Conservation (phyloP, 805 yeast genomes). For the Starmerella tilneyi region DNA sequence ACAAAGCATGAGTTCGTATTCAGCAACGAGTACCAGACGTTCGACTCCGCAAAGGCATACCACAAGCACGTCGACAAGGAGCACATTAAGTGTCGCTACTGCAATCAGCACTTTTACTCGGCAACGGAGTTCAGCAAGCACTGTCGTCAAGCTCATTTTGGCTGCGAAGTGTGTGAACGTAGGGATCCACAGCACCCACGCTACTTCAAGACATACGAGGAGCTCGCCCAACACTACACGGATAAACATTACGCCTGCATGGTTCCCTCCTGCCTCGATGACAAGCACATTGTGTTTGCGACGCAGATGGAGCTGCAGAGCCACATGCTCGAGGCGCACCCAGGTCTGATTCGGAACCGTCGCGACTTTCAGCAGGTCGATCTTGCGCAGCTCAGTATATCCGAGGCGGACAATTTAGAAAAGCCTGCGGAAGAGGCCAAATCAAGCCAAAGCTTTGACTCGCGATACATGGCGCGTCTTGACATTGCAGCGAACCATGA, state of each 20-base stretch:
- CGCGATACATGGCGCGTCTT: conserved; percentile 24
- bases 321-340: conserved; percentile 78
- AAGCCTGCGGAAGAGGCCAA: neutral
- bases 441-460: neutral
- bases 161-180: conserved; percentile 77
- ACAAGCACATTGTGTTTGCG: conserved; percentile 82
- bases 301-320: conserved; percentile 79
- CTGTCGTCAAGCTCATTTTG: conserved; percentile 73
- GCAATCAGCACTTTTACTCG: conserved; percentile 68
- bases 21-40: conserved; percentile 55
- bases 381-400: conserved; percentile 3
- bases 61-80: conserved; percentile 56
- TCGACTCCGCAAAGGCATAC: conserved; percentile 46
- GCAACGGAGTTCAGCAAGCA: conserved; percentile 78
- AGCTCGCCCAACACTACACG: conserved; percentile 64
- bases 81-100: conserved; percentile 64
- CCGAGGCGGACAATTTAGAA: conserved; percentile 1
- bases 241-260: conserved; percentile 66
- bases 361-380: conserved; percentile 9
- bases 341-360: conserved; percentile 43
- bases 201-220: conserved; percentile 68
- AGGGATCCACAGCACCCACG: conserved; percentile 49
- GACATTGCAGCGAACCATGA: conserved; percentile 29
- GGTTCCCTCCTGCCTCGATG: conserved; percentile 68
- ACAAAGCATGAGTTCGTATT: conserved; percentile 67